Conservation (phyloP, 257 asterid genomes). For the Echites panduratus region DNA sequence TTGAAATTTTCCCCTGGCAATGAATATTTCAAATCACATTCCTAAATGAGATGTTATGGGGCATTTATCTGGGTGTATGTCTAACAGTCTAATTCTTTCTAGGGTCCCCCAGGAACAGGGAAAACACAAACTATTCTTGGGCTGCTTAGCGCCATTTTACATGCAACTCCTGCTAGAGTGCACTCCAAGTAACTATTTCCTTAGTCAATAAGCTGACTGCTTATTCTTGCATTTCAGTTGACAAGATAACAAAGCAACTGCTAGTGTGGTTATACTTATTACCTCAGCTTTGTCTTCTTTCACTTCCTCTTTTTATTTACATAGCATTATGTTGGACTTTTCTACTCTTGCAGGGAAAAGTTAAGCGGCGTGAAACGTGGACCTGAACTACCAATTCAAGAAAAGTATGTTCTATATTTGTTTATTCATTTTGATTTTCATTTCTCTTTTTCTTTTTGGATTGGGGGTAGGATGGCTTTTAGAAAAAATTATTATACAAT, state of each 20-base stretch:
- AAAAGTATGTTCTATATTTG: slow-evolving; percentile 49
- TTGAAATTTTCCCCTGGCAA: background rate
- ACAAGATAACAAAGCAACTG: background rate
- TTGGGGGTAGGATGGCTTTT: background rate
- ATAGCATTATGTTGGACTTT: background rate
- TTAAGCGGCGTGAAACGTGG: slow-evolving; percentile 43
- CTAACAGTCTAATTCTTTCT: slow-evolving; percentile 34
- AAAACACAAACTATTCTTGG: slow-evolving; percentile 99
- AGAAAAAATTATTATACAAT: too few species aligned
- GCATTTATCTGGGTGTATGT: slow-evolving; percentile 12
- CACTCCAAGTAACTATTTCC: slow-evolving; percentile 49
- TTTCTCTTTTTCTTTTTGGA: background rate
- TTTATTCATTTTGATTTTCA: background rate
- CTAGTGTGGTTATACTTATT: background rate
- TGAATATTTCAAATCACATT: background rate
- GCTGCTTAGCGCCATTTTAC: slow-evolving; percentile 87
- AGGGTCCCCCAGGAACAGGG: slow-evolving; percentile 99
- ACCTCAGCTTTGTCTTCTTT: background rate
- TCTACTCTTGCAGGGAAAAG: slow-evolving; percentile 49
- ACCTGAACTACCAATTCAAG: slow-evolving; percentile 56
- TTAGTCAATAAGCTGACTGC: background rate
- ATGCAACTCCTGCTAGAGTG: slow-evolving; percentile 94
- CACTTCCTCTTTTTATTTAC: background rate
- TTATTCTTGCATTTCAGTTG: slow-evolving; percentile 1
- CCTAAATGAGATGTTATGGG: background rate